Evolutionary conservation across 345 rosid genomes (phyloP).

Genomic region (Salix brachista): DNA sequence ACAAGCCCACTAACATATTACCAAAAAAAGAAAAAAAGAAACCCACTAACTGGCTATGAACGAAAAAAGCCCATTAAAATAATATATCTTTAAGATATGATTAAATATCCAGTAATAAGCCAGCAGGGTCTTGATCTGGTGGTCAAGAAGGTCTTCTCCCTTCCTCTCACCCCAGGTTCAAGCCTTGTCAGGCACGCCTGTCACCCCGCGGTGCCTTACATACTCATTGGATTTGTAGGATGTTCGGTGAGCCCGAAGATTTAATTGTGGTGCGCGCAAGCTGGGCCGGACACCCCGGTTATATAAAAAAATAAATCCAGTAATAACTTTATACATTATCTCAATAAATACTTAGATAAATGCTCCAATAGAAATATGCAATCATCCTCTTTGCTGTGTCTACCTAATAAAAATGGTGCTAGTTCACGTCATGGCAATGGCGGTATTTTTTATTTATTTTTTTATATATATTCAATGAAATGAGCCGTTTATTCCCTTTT

Average conservation of each 20-base stretch:
- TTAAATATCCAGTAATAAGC: conserved; percentile 10
- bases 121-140: too few relatives aligned
- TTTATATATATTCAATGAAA: not conserved
- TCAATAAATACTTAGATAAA: too few relatives aligned
- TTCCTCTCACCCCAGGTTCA: too few relatives aligned
- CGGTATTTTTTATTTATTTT: not conserved
- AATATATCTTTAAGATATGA: not conserved
- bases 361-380: not conserved
- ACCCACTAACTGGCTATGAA: not conserved
- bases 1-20: not conserved
- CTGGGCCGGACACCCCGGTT: too few relatives aligned
- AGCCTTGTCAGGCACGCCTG: too few relatives aligned
- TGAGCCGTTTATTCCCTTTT: conserved; percentile 24
- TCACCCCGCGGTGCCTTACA: too few relatives aligned
- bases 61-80: not conserved
- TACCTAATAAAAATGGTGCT: conserved; percentile 27
- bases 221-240: too few relatives aligned
- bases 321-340: not conserved
- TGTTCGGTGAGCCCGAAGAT: too few relatives aligned
- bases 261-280: too few relatives aligned
- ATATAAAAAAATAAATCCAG: too few relatives aligned
- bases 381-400: conserved; percentile 13
- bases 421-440: conserved; percentile 3
- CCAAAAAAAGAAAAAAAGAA: too few relatives aligned
- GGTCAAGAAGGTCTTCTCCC: too few relatives aligned